A percentile compares a stretch with the other conserved stretches of the same genome.
phyloP scores from a whole-genome alignment of 768 basidiomycete genomes.

The Tricholoma matsutake region DNA sequence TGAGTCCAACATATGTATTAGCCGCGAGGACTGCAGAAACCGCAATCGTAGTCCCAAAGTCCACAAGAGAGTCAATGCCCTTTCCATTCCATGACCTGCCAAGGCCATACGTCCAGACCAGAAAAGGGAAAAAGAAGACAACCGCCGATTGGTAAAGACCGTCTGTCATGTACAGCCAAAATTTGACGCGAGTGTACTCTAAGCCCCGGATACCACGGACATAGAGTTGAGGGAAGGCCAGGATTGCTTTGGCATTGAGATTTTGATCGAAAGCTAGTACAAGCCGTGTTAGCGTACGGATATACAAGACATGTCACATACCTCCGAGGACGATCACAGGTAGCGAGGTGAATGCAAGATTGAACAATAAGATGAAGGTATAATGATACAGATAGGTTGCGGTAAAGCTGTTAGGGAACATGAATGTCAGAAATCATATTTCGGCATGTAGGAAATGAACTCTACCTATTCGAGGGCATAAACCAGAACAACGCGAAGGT shows the following conservation, averaged over 20 bases:
- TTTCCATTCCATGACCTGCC: slow-evolving; percentile 75
- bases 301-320: slow-evolving; percentile 22
- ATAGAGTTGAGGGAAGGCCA: slow-evolving; percentile 96
- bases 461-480: slow-evolving; percentile 81
- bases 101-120: slow-evolving; percentile 63
- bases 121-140: slow-evolving; percentile 83
- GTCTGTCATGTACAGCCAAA: slow-evolving; percentile 94
- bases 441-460: slow-evolving; percentile 10
- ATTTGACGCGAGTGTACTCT: slow-evolving; percentile 88
- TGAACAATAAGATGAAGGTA: slow-evolving; percentile 90
- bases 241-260: slow-evolving; percentile 81
- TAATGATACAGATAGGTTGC: slow-evolving; percentile 94
- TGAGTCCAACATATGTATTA: slow-evolving; percentile 87
- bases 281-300: slow-evolving; percentile 8
- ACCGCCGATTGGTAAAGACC: slow-evolving; percentile 90
- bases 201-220: slow-evolving; percentile 89
- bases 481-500: slow-evolving; percentile 95
- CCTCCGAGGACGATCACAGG: slow-evolving; percentile 91
- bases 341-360: slow-evolving; percentile 89
- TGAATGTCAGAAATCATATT: slow-evolving; percentile 11
- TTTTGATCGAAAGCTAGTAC: slow-evolving; percentile 89
- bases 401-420: slow-evolving; percentile 62
- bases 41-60: slow-evolving; percentile 90
- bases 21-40: slow-evolving; percentile 86
- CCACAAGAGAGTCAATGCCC: slow-evolving; percentile 74